Base-by-base conservation (phyloP, 2,329 filamentous ascomycete species). In the Penicillium concentricum region DNA sequence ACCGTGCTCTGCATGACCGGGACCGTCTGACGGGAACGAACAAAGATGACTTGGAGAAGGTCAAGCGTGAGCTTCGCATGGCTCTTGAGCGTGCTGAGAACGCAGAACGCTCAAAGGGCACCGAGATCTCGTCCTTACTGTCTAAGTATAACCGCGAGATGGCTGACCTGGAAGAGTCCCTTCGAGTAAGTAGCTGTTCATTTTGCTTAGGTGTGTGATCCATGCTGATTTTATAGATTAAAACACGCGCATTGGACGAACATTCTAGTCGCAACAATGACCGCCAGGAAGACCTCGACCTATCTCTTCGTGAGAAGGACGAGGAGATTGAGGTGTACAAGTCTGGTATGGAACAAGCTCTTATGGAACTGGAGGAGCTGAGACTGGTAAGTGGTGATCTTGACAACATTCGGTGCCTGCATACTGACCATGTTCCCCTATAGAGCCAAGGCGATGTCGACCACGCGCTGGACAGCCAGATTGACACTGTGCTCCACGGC, bases 241-340 rank as follows among this genome's bases (percentile, higher is more conserved):
- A 97, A 83, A 91, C 89, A 13, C 86, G 90, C 35, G 88, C 91
- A 38, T 79, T 99, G 42, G 92, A 97, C 28, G 92, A 97, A 30
- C 81, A 91, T 38, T 89, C 92, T 54, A 81, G 86, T 69, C 91
- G 89, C 74, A 82, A 91, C 51, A 85, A 87, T 26, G 90, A 96
- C 62, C 90, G 90, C 41, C 89, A 88, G 72, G 89, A 88, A 0
- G 94, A 97, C 69, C 86, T 96, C 22, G 92, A 97, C 72, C 84
- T 88, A 60, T 83, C 90, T 51, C 82, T 99, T 32, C 88, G 89
- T 45, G 94, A 97, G 62, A 97, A 97, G 80, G 94, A 99, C 72
- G 92, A 97, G 68, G 94, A 99, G 76, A 86, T 99, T 26, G 94
- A 97, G 76, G 92, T 97, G 45, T 96, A 96, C 83, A 96, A 97